Percentiles rank a stretch among this genome's conserved stretches.
These are phyloP conservation scores for Colletotrichum musae DNA, from an alignment of 2,329 filamentous ascomycete species.

Conservation along the genomic window DNA sequence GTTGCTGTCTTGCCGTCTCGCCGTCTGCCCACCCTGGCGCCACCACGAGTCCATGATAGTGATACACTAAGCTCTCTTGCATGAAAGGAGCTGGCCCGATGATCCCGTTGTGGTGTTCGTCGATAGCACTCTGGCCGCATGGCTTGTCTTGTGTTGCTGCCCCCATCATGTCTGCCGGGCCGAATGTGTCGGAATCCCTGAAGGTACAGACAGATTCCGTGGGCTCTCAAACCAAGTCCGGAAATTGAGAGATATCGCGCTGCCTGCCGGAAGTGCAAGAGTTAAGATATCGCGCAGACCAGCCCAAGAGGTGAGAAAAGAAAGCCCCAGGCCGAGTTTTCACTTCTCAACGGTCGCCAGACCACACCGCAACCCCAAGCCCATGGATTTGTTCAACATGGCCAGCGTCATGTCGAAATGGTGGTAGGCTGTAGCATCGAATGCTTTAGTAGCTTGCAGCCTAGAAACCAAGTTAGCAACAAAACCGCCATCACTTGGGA, in stretches of 20 bases:
- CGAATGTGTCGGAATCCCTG: neutral
- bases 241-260: neutral
- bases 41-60: slow-evolving; percentile 5
- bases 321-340: neutral
- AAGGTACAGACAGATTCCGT: neutral
- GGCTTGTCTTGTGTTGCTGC: neutral
- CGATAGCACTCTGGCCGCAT: neutral
- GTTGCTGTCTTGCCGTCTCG: slow-evolving; percentile 11
- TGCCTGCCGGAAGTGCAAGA: neutral
- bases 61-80: slow-evolving; percentile 1
- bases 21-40: slow-evolving; percentile 14
- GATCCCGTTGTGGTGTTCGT: slow-evolving; percentile 5
- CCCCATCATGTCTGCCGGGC: neutral
- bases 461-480: slow-evolving; percentile 18
- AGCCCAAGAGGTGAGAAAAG: neutral
- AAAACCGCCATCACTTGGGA: slow-evolving; percentile 2
- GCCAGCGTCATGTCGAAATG: slow-evolving; percentile 79
- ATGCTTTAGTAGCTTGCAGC: slow-evolving; percentile 31
- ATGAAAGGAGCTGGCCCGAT: slow-evolving; percentile 12
- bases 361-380: slow-evolving; percentile 70
- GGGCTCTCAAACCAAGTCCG: too few species aligned
- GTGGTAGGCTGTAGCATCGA: slow-evolving; percentile 58
- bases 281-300: too few species aligned
- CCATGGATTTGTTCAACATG: slow-evolving; percentile 83
- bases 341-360: neutral